Evolutionary conservation across 106 monocot genomes (phyloP), one percentile per base, ranked within the genome.

Genomic region (Dioscorea dumetorum): DNA sequence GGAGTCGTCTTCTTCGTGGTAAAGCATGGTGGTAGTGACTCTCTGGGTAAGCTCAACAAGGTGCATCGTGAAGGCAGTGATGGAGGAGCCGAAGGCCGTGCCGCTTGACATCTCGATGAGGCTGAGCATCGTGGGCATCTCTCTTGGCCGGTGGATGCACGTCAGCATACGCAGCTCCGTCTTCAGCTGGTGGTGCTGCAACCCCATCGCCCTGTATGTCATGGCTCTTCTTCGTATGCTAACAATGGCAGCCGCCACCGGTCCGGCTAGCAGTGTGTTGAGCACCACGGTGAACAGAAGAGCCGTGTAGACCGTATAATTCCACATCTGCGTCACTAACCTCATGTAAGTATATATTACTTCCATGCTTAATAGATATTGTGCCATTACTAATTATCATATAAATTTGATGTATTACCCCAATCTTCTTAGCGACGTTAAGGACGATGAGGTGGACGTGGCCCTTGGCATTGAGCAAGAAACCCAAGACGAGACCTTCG

Each of bases 381-480:
- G n/a, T n/a, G n/a, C n/a, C n/a, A n/a, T n/a, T n/a, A n/a, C n/a
- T n/a, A n/a, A n/a, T n/a, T n/a, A n/a, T n/a, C n/a, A n/a, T n/a
- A n/a, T n/a, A n/a, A n/a, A n/a, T n/a, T n/a, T n/a, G n/a, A n/a
- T n/a, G n/a, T n/a, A n/a, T 32, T 64, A 78, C 74, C 14, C 56
- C 63, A 35, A 49, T 16, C 23, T 69, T 50, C 49, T 48, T 34
- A 24, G 77, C 74, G 8, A 78, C 4, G 12, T 51, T 18, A 19
- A 92, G 61, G 67, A 81, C 17, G 59, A 93, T 73, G 33, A 93
- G 32, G 60, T 88, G 81, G 4, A 83, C 56, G 50, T 88, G 82
- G 12, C 92, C 92, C 61, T 88, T 93, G 61, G 79, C 85, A 31
- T 88, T 93, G 23, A 93, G 65, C 63, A 93, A 64, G 48, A 88